phyloP scores from a whole-genome alignment of 768 basidiomycete genomes.

The Mycena leptocephala region DNA sequence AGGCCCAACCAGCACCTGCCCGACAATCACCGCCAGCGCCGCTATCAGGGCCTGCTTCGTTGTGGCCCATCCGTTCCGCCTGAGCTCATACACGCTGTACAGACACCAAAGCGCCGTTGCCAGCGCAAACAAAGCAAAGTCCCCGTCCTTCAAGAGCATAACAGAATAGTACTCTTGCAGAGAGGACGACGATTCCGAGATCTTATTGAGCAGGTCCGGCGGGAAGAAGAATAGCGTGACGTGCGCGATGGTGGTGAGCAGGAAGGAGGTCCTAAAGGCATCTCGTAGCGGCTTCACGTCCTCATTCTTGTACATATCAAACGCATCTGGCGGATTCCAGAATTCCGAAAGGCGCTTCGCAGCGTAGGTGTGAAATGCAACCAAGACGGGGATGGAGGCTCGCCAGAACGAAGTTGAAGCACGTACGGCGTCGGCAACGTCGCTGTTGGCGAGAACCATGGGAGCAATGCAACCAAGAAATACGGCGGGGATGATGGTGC shows the following conservation, averaged over 20 bases:
- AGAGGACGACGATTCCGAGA: background rate
- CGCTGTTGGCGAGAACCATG: background rate
- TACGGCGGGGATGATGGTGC: background rate
- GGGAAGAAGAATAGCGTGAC: background rate
- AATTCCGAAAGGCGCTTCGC: background rate
- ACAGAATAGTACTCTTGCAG: background rate
- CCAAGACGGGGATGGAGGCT: background rate
- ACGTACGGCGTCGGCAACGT: background rate
- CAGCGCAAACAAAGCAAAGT: background rate
- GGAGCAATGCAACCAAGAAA: background rate
- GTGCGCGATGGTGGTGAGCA: background rate
- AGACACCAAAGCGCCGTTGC: background rate
- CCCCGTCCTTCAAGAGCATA: background rate
- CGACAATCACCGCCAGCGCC: background rate
- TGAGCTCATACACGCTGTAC: slow-evolving; percentile 9
- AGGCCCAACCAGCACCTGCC: background rate
- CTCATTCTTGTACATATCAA: slow-evolving; percentile 7
- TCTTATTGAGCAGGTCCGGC: background rate
- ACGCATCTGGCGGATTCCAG: background rate
- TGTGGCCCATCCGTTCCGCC: background rate
- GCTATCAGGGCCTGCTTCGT: background rate
- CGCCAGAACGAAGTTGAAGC: background rate
- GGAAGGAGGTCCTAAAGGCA: background rate
- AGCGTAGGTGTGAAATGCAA: background rate
- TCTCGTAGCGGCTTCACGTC: background rate